Base-by-base conservation (phyloP, 495 filamentous ascomycete genomes). In the Aspergillus kassunensis region DNA sequence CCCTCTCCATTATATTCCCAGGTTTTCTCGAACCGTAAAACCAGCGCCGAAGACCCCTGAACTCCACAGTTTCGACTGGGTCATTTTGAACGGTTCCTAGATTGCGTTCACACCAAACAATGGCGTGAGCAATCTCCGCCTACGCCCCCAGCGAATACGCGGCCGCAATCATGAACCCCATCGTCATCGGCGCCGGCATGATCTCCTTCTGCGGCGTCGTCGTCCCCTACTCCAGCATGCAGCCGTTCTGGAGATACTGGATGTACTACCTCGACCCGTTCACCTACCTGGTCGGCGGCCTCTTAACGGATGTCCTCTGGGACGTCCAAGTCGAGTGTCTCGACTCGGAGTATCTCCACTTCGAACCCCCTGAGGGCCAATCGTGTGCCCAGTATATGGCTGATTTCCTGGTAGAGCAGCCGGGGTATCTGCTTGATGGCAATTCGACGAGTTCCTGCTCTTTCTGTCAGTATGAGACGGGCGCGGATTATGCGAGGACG, bases 371-470 rank as follows among this genome's bases (percentile, higher is more conserved):
- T 0, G 42, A 46, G 25, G 83, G 80, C 1, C 73, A 83, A 56
- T 83, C 74, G 0, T 92, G 88, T 57, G 86, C 82, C 15, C 74
- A 82, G 53, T 95, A 90, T 57, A 66, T 89, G 66, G 50, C 59
- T 13, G 44, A 70, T 8, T 90, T 85, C 55, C 76, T 81, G 2
- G 42, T 55, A 0, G 51, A 54, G 0, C 64, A 69, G 0, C 70
- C 81, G 1, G 87, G 87, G 2, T 85, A 85, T 46, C 70, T 91
- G 13, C 54, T 72, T 18, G 73, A 87, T 56, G 61, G 73, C 5
- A 70, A 71, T 24, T 71, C 75, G 3, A 86, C 77, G 0, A 50
- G 51, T 0, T 51, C 55, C 0, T 95, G 89, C 66, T 55, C 62
- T 1, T 91, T 80, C 68, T 93, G 89, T 67, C 55, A 78, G 30